Evolutionary conservation across 805 yeast species (phyloP).

Genomic region (Hanseniaspora lachancei): DNA sequence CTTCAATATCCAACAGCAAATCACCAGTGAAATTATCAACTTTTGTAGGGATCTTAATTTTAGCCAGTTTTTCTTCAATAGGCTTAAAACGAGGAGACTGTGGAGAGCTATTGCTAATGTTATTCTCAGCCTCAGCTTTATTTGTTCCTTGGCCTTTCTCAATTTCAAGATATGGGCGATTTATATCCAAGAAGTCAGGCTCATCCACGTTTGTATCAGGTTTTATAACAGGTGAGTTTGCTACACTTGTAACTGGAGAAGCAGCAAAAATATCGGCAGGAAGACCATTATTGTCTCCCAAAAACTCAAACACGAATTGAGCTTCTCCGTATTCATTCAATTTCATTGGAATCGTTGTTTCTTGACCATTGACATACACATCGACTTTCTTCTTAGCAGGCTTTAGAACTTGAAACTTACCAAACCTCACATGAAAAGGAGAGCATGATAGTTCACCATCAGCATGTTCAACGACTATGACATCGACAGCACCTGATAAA

Average conservation of each 20-base stretch:
- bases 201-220: slow-evolving; percentile 19
- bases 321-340: slow-evolving; percentile 97
- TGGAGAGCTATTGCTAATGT: slow-evolving; percentile 5
- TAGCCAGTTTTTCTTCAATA: slow-evolving; percentile 49
- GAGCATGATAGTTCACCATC: slow-evolving; percentile 70
- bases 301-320: slow-evolving; percentile 72
- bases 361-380: slow-evolving; percentile 68
- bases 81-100: slow-evolving; percentile 22
- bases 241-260: slow-evolving; percentile 68
- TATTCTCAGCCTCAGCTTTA: slow-evolving; percentile 4
- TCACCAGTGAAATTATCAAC: slow-evolving; percentile 75
- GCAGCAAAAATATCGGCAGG: slow-evolving; percentile 62
- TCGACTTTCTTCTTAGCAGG: slow-evolving; percentile 94
- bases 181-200: slow-evolving; percentile 27
- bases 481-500: slow-evolving; percentile 91
- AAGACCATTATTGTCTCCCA: slow-evolving; percentile 46
- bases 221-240: slow-evolving; percentile 42
- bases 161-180: slow-evolving; percentile 13
- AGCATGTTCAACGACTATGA: slow-evolving; percentile 83
- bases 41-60: slow-evolving; percentile 73
- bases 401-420: slow-evolving; percentile 79
- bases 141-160: background rate
- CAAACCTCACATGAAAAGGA: slow-evolving; percentile 94
- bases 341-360: slow-evolving; percentile 84
- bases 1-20: slow-evolving; percentile 82